Percentiles rank a stretch among this genome's conserved stretches.
Conservation (phyloP, 2,329 filamentous ascomycete genomes). For the Colletotrichum australisinense region DNA sequence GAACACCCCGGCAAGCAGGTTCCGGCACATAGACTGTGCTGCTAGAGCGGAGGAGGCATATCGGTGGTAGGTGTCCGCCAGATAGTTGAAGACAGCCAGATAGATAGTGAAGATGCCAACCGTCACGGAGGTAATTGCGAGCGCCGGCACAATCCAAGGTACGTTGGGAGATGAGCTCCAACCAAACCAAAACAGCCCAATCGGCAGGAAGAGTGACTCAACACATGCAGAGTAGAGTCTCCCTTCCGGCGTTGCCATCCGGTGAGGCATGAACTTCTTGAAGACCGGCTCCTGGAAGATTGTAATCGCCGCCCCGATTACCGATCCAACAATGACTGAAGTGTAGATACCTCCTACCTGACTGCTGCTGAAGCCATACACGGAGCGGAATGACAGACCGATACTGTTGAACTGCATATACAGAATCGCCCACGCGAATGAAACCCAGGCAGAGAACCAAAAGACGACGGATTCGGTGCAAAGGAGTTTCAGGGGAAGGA, state of each 20-base stretch:
- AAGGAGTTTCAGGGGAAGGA: constrained; percentile 55
- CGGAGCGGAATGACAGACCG: constrained; percentile 73
- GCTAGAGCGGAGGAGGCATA: constrained; percentile 76
- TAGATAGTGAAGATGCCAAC: constrained; percentile 78
- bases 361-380: constrained; percentile 69
- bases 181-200: constrained; percentile 78
- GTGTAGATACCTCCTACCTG: constrained; percentile 73
- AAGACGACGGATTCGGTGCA: constrained; percentile 71
- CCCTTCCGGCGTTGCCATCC: constrained; percentile 61
- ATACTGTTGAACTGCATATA: constrained; percentile 70
- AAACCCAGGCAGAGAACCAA: constrained; percentile 77
- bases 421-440: constrained; percentile 77
- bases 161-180: constrained; percentile 66
- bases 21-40: constrained; percentile 74
- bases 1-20: constrained; percentile 72
- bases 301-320: constrained; percentile 64
- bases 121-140: constrained; percentile 72
- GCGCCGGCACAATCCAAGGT: constrained; percentile 72
- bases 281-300: constrained; percentile 68
- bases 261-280: constrained; percentile 55
- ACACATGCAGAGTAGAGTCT: constrained; percentile 74
- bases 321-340: constrained; percentile 48
- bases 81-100: constrained; percentile 76
- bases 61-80: constrained; percentile 74
- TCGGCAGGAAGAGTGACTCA: constrained; percentile 70